Evolutionary conservation across 805 yeast genomes (phyloP), one percentile per base, ranked within the genome.

Genomic region (Hanseniaspora jakobsenii): DNA sequence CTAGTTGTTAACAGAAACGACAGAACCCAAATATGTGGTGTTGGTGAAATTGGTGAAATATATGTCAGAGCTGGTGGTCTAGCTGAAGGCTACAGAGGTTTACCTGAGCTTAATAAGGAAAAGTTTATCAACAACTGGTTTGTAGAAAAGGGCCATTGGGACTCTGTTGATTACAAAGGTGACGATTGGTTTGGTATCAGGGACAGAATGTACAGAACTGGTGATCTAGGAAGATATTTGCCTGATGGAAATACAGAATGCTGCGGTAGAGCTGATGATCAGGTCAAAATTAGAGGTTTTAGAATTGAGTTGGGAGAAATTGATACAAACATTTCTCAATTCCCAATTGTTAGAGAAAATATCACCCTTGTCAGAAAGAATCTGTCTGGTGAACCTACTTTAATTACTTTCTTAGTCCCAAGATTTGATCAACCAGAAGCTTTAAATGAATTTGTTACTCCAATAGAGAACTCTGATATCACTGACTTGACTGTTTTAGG

Each of bases 231-330:
- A 44, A 77, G 98, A 54, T 91, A 93, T 60, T 67, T 87, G 48
- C 96, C 97, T 6, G 95, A 87, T 58, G 99, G 98, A 47, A 84
- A 91, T 65, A 86, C 91, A 54, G 99, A 91, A 67, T 89, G 96
- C 62, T 81, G 94, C 60, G 99, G 99, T 48, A 77, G 99, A 61
- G 98, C 98, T 22, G 99, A 91, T 65, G 97, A 89, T 60, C 99
- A 91, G 64, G 95, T 91, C 49, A 91, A 91, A 63, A 91, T 91
- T 53, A 78, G 99, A 66, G 99, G 99, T 2, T 93, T 91, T 75
- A 77, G 99, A 65, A 93, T 91, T 51, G 99, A 91, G 65, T 70
- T 91, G 46, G 99, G 99, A 49, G 99, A 91, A 65, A 93, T 91
- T 58, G 97, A 91, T 62, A 91, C 98, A 13, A 95, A 91, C 59